Evolutionary conservation across 2,329 filamentous ascomycete species (phyloP).

Genomic region (Salinomyces thailandicus): DNA sequence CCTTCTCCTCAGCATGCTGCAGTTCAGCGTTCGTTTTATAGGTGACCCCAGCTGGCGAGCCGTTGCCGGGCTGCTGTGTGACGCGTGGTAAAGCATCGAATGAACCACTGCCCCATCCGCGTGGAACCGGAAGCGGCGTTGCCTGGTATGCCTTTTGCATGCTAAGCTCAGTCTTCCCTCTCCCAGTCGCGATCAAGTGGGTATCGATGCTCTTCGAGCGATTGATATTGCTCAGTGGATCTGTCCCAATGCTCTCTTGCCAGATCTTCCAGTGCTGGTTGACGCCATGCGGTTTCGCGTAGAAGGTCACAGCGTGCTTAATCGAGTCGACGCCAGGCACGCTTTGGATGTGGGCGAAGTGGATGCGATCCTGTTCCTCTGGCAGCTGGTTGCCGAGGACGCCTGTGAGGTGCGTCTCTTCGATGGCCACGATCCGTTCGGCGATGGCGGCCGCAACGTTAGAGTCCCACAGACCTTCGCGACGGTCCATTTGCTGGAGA

Average conservation of each 20-base stretch:
- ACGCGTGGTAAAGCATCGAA: no score
- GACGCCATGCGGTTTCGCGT: constrained; percentile 9
- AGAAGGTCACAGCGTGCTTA: constrained; percentile 9
- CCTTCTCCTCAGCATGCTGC: no score
- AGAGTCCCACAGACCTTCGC: constrained; percentile 13
- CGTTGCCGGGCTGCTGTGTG: no score
- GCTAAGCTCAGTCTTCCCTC: background rate
- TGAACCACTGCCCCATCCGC: no score
- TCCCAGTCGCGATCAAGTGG: background rate
- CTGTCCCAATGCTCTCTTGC: constrained; percentile 6
- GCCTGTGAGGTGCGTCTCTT: constrained; percentile 9
- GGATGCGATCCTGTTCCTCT: constrained; percentile 7
- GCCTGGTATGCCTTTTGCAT: no score
- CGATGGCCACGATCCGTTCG: constrained; percentile 9
- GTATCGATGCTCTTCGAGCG: background rate
- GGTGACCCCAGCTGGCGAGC: no score
- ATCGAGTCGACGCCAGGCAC: constrained; percentile 3
- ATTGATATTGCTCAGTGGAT: background rate
- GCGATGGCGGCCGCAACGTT: constrained; percentile 12
- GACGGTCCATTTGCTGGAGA: constrained; percentile 7
- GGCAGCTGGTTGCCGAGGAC: constrained; percentile 10
- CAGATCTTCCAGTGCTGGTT: constrained; percentile 8
- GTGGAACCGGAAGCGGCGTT: no score
- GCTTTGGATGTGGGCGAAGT: constrained; percentile 9
- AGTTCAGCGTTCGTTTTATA: no score